Evolutionary conservation across 2,329 filamentous ascomycete species (phyloP).

Genomic region (Alternaria tenuissima): DNA sequence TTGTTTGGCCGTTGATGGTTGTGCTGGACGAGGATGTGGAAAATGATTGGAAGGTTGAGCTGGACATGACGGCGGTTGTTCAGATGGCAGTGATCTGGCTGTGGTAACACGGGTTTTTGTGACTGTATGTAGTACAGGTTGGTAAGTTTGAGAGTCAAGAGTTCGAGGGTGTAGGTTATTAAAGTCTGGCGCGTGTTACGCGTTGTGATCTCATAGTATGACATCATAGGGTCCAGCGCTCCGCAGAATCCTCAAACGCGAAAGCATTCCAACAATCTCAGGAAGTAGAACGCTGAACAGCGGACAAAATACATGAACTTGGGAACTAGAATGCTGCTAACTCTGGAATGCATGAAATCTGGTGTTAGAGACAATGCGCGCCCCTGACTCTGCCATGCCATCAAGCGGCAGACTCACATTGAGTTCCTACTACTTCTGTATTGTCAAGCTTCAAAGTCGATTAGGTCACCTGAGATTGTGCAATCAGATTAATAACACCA

Average conservation of each 20-base stretch:
- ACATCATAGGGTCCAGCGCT: conserved; percentile 15
- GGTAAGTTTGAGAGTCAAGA: background rate
- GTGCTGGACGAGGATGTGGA: conserved; percentile 34
- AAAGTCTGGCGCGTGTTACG: background rate
- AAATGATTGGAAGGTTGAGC: conserved; percentile 38
- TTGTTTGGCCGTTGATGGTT: conserved; percentile 41
- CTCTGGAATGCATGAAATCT: no score
- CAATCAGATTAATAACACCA: no score
- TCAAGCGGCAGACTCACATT: no score
- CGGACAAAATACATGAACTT: no score
- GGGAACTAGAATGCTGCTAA: no score
- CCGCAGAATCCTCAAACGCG: background rate
- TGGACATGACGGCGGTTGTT: conserved; percentile 16
- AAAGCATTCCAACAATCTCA: background rate
- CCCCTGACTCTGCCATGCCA: no score
- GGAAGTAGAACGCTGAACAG: no score
- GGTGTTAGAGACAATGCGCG: no score
- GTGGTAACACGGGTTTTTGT: background rate
- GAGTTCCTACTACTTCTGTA: no score
- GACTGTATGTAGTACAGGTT: background rate
- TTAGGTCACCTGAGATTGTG: no score
- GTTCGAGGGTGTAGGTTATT: background rate
- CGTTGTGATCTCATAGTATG: conserved; percentile 22
- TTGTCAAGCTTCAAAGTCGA: no score
- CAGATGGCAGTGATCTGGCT: background rate